Percentiles rank a stretch among this genome's conserved stretches.
These are phyloP conservation scores for Pseudoturritis turrita DNA, from an alignment of 345 rosid genomes.

Conservation along the genomic window DNA sequence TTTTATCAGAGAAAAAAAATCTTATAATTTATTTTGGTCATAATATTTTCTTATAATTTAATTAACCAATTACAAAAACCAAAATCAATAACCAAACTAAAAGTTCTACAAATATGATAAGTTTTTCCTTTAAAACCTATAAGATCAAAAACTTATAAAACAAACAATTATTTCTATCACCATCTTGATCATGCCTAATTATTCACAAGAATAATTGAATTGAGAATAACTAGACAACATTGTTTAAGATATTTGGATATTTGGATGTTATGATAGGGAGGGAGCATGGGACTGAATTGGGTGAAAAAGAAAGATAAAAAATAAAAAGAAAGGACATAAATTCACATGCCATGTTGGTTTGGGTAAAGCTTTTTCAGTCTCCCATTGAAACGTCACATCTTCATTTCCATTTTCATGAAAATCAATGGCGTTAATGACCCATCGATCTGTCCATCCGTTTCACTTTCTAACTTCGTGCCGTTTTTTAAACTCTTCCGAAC, in stretches of 20 bases:
- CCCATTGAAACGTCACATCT: constrained; percentile 29
- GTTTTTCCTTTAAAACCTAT: neutral
- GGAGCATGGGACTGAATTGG: constrained; percentile 10
- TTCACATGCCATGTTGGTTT: constrained; percentile 26
- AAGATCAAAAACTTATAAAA: neutral
- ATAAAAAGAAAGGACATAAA: constrained; percentile 1
- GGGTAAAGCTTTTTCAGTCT: constrained; percentile 9
- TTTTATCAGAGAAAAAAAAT: too few species aligned
- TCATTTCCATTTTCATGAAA: constrained; percentile 8
- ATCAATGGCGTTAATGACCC: neutral
- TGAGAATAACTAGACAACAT: neutral
- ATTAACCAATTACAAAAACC: neutral
- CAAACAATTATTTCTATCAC: neutral
- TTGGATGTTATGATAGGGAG: neutral
- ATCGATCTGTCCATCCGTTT: constrained; percentile 3
- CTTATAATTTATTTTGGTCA: too few species aligned
- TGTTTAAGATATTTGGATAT: neutral
- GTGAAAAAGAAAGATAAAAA: neutral
- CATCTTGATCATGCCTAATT: neutral
- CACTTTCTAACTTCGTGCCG: constrained; percentile 11
- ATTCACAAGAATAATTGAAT: neutral
- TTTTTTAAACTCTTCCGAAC: neutral
- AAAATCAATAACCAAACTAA: neutral
- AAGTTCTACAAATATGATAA: neutral
- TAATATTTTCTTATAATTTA: neutral